Evolutionary conservation across 352 stramenopile genomes (phyloP).

Genomic region (Pythium scleroteichum): DNA sequence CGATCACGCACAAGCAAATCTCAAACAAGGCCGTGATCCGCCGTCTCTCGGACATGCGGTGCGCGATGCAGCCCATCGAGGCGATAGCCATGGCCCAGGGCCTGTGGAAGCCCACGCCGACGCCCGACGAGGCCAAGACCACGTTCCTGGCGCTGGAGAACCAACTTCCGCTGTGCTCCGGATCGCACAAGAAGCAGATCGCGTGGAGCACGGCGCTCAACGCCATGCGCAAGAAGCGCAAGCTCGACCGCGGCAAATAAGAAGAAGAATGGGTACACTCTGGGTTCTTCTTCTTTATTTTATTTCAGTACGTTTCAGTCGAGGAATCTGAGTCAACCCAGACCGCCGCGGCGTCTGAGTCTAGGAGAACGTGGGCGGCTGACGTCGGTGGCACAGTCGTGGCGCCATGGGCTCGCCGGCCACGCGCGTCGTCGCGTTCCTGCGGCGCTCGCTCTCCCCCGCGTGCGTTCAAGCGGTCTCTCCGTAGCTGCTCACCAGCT

Average conservation of each 20-base stretch:
- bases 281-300: too few species aligned
- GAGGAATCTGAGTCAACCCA: too few species aligned
- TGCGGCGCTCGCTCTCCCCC: slow-evolving; percentile 21
- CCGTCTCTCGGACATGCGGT: slow-evolving; percentile 26
- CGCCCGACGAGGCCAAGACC: slow-evolving; percentile 1
- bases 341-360: too few species aligned
- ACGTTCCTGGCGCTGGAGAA: slow-evolving; percentile 9
- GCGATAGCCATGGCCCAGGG: slow-evolving; percentile 9
- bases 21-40: slow-evolving; percentile 7
- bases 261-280: background rate
- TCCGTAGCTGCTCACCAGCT: background rate
- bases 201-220: slow-evolving; percentile 29
- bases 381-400: too few species aligned
- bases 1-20: slow-evolving; percentile 17
- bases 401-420: slow-evolving; percentile 16
- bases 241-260: slow-evolving; percentile 1
- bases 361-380: too few species aligned
- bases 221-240: slow-evolving; percentile 27
- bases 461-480: slow-evolving; percentile 14
- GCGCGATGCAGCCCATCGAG: slow-evolving; percentile 26
- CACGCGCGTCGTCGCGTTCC: slow-evolving; percentile 18
- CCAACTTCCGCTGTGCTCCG: slow-evolving; percentile 4
- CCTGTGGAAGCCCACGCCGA: slow-evolving; percentile 17
- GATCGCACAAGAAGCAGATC: slow-evolving; percentile 25
- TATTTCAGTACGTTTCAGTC: too few species aligned